phyloP scores from a whole-genome alignment of 1,139 yeast species.

The Saccharomyces hybrid region DNA sequence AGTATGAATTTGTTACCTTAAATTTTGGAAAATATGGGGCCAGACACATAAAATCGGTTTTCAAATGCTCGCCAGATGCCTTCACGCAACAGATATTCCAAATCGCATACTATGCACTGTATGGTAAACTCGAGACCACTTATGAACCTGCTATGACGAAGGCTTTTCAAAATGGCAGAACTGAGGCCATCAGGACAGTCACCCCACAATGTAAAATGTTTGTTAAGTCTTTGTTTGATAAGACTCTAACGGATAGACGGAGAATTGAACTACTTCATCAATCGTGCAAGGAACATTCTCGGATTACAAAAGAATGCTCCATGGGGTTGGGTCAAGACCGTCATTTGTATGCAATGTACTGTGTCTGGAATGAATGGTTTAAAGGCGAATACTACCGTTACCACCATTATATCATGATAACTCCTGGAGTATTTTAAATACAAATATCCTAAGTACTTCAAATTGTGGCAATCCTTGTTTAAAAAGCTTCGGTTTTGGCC shows the following conservation, averaged over 20 bases:
- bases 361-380: conserved; percentile 78
- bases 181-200: conserved; percentile 85
- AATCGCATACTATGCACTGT: conserved; percentile 83
- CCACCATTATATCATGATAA: conserved; percentile 70
- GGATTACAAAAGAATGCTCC: conserved; percentile 61
- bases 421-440: conserved; percentile 67
- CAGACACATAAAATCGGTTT: conserved; percentile 59
- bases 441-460: conserved; percentile 57
- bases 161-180: conserved; percentile 76
- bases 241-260: conserved; percentile 48
- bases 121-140: conserved; percentile 88
- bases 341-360: conserved; percentile 77
- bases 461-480: conserved; percentile 82
- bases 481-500: conserved; percentile 86
- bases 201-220: conserved; percentile 72
- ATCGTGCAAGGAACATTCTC: conserved; percentile 67
- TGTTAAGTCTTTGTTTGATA: conserved; percentile 79
- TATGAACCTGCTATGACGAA: conserved; percentile 97
- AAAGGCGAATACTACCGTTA: conserved; percentile 39
- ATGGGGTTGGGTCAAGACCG: conserved; percentile 84
- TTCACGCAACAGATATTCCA: conserved; percentile 92
- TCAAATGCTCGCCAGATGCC: conserved; percentile 91
- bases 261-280: conserved; percentile 54
- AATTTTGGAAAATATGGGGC: conserved; percentile 75
- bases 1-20: conserved; percentile 76